Conservation (phyloP, 257 asterid genomes). For the Petunia axillaris region DNA sequence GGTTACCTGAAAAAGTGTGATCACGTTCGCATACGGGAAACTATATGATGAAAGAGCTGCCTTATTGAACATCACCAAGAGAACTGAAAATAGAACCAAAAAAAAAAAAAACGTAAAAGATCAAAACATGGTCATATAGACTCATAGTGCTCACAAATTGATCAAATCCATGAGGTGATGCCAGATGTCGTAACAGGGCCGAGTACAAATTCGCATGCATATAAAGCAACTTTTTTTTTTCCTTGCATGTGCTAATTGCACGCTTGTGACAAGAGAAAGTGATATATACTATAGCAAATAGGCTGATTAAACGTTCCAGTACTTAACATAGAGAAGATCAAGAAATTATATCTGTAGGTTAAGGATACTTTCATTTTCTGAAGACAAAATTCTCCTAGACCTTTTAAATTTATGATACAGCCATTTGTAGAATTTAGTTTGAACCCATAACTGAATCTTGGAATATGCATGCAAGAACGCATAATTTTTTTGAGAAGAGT, state of each 20-base stretch:
- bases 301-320: neutral
- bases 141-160: neutral
- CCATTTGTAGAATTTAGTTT: too few species aligned
- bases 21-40: slow-evolving; percentile 34
- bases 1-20: slow-evolving; percentile 36
- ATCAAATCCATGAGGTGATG: neutral
- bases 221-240: neutral
- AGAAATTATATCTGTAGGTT: neutral
- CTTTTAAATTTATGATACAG: too few species aligned
- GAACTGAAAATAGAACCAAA: slow-evolving; percentile 20
- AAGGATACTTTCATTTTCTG: neutral
- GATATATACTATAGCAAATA: neutral
- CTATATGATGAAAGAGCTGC: slow-evolving; percentile 36
- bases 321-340: neutral
- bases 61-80: slow-evolving; percentile 36
- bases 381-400: too few species aligned
- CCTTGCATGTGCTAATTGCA: neutral
- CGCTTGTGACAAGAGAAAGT: neutral
- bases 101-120: neutral
- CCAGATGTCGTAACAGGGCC: too few species aligned
- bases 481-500: neutral
- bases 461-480: neutral
- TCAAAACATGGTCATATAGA: neutral
- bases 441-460: too few species aligned
- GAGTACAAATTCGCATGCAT: too few species aligned